Evolutionary conservation across 768 basidiomycete species (phyloP), one percentile per base, ranked within the genome.

Genomic region (Paxillus rubicundulus): DNA sequence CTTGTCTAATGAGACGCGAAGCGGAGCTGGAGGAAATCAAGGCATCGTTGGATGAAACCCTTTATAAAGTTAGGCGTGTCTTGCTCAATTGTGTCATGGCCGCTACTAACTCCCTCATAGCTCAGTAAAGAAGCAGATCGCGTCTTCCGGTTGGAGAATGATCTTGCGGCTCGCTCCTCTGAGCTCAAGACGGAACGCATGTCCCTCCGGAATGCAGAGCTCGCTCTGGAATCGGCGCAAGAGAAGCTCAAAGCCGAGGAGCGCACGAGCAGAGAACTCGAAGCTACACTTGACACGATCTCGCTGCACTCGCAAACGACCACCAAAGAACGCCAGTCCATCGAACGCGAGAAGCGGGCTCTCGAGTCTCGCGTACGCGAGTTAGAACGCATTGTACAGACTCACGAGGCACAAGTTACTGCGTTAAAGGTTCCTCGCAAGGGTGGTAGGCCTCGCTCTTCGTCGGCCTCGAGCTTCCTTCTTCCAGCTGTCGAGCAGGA

Each of bases 351-450:
- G 52, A 87, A 87, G 56, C 54, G 64, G 32, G 74, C 67, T 7
- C 75, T 86, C 12, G 82, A 86, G 53, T 69, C 70, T 24, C 79
- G 83, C 14, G 74, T 87, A 30, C 78, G 75, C 38, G 84, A 87
- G 59, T 72, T 87, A 38, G 78, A 87, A 61, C 69, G 59, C 43
- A 56, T 75, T 37, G 57, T 73, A 50, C 54, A 74, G 71, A 57
- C 53, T 68, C 47, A 74, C 59, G 55, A 74, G 75, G 33, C 62
- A 62, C 51, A 67, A 60, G 45, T 53, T 34, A 21, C 33, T 62
- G 62, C 37, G 59, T 72, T 41, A 53, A 72, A 53, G 61, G 68
- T 40, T 63, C 72, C 52, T 40, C 73, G 69, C 49, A 66, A 66
- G 42, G 56, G 65, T 47, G 65, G 72, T 18, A 76, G 81, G 27